Evolutionary conservation across 2,329 filamentous ascomycete species (phyloP).

Genomic region (Lecanoromycetidae sp.): DNA sequence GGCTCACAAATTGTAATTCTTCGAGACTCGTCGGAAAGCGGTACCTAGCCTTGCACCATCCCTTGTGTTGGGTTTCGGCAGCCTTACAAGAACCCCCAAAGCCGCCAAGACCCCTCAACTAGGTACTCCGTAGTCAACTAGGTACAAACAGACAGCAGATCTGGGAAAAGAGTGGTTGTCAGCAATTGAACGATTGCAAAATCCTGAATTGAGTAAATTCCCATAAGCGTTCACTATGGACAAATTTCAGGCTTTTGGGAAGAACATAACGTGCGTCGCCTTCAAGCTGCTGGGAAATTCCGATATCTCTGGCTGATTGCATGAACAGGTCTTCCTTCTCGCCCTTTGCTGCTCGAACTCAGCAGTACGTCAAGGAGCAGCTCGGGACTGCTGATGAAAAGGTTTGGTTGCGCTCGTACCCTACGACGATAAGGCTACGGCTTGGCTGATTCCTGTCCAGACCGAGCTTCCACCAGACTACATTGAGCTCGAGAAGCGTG

Average conservation of each 20-base stretch:
- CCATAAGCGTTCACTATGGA: constrained; percentile 41
- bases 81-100: too few species aligned
- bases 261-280: constrained; percentile 51
- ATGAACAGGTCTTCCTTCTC: constrained; percentile 63
- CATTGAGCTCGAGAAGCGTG: constrained; percentile 94
- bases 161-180: background rate
- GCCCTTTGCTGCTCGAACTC: constrained; percentile 83
- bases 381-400: constrained; percentile 90
- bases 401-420: constrained; percentile 35
- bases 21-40: too few species aligned
- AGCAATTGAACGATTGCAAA: background rate
- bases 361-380: constrained; percentile 97
- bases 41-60: too few species aligned
- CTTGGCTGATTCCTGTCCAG: constrained; percentile 32
- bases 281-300: constrained; percentile 19
- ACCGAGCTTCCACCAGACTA: constrained; percentile 96
- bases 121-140: too few species aligned
- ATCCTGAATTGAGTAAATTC: background rate
- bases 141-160: too few species aligned
- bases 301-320: constrained; percentile 32
- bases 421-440: background rate
- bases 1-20: too few species aligned
- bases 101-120: too few species aligned
- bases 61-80: too few species aligned
- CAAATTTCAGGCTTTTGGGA: constrained; percentile 57